Conservation (phyloP, 768 basidiomycete genomes). For the Mycena venus region DNA sequence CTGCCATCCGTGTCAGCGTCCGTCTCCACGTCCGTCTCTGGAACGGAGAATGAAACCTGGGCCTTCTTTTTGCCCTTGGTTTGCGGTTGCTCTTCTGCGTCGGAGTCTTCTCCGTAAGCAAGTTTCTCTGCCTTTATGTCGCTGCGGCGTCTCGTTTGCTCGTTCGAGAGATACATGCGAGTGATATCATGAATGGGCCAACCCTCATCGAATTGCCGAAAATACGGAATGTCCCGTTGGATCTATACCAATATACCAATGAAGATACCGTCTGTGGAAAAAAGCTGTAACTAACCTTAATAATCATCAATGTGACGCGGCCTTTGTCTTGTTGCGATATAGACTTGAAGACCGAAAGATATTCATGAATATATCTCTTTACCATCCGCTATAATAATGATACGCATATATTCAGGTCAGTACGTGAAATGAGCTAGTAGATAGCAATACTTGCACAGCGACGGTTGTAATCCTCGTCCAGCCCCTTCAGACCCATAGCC, state of each 20-base stretch:
- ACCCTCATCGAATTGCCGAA: neutral
- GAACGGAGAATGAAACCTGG: too few species aligned
- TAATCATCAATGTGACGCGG: neutral
- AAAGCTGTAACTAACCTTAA: neutral
- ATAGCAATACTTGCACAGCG: neutral
- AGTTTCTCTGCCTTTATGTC: neutral
- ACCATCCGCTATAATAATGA: neutral
- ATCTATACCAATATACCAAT: neutral
- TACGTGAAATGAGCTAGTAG: neutral
- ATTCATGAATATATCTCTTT: neutral
- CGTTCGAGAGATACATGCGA: neutral
- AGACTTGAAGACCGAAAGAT: neutral
- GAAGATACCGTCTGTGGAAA: too few species aligned
- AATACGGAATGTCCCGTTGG: neutral
- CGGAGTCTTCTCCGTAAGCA: neutral
- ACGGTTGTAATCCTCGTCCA: neutral
- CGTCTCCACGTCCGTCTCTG: too few species aligned
- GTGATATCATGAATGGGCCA: neutral
- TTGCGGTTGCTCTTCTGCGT: neutral
- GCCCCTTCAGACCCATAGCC: neutral
- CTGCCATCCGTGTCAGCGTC: too few species aligned
- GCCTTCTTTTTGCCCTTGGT: too few species aligned
- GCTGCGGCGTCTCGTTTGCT: neutral
- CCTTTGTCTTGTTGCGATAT: neutral
- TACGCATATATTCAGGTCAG: too few species aligned